phyloP scores from a whole-genome alignment of 2,329 filamentous ascomycete genomes.

The Epichloe festucae region DNA sequence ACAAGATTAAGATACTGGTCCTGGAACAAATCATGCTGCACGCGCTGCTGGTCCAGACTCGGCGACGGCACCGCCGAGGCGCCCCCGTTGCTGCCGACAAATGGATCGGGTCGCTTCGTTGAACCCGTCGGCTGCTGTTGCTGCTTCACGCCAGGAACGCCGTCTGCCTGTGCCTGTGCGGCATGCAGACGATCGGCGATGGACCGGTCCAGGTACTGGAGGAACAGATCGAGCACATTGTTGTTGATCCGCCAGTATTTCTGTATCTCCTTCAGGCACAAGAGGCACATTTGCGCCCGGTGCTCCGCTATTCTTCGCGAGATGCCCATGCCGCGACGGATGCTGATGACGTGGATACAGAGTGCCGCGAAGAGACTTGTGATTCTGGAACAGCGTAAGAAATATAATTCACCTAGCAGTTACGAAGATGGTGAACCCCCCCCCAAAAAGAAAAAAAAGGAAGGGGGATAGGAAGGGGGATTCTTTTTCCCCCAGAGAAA shows the following conservation, averaged over 20 bases:
- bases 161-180: constrained; percentile 8
- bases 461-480: no score
- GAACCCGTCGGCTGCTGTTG: not conserved
- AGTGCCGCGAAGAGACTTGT: constrained; percentile 25
- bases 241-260: constrained; percentile 29
- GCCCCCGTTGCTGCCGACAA: not conserved
- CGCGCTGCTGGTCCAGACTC: constrained; percentile 7
- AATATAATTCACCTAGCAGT: no score
- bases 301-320: constrained; percentile 23
- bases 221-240: constrained; percentile 24
- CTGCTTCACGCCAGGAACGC: constrained; percentile 1
- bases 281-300: constrained; percentile 24
- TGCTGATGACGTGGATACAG: constrained; percentile 25
- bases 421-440: no score
- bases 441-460: no score
- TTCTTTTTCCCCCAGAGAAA: not conserved
- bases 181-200: constrained; percentile 22
- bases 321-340: constrained; percentile 20
- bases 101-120: constrained; percentile 2
- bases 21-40: constrained; percentile 17
- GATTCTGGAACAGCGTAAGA: constrained; percentile 12
- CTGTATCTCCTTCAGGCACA: constrained; percentile 24
- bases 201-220: constrained; percentile 25
- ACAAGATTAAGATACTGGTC: constrained; percentile 24
- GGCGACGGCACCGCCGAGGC: not conserved